These are phyloP conservation scores for Trichoderma afroharzianum DNA, from an alignment of 2,329 filamentous ascomycete genomes.

Conservation along the genomic window DNA sequence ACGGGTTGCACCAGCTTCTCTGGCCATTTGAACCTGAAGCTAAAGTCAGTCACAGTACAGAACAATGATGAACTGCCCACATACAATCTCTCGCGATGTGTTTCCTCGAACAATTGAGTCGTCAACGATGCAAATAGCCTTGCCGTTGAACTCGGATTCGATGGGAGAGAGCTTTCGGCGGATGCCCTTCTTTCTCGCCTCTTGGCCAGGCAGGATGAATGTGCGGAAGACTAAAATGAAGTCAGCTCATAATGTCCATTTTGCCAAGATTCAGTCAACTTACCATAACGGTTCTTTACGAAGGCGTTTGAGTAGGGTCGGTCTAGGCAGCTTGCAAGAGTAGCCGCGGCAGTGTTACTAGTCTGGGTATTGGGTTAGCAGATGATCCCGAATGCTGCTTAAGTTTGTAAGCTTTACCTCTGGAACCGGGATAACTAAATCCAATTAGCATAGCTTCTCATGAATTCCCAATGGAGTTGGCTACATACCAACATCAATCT, in stretches of 20 bases:
- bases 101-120: constrained; percentile 31
- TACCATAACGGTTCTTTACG: constrained; percentile 75
- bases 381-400: background rate
- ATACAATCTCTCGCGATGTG: constrained; percentile 25
- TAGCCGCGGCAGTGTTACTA: constrained; percentile 74
- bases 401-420: constrained; percentile 28
- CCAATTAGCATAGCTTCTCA: background rate
- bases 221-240: background rate
- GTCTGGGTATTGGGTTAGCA: constrained; percentile 47
- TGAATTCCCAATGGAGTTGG: no score
- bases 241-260: background rate
- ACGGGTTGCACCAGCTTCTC: constrained; percentile 76
- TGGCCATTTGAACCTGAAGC: constrained; percentile 59
- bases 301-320: constrained; percentile 80
- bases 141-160: constrained; percentile 75
- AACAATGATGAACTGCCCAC: background rate
- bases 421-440: constrained; percentile 67
- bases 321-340: constrained; percentile 68
- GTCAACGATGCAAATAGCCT: constrained; percentile 67
- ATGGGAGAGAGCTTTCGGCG: constrained; percentile 88
- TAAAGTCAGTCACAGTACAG: background rate
- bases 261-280: background rate
- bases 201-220: constrained; percentile 47
- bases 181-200: constrained; percentile 76
- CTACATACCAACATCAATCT: constrained; percentile 64